Conservation (phyloP, 352 stramenopile genomes). For the Pythium utonaiense region DNA sequence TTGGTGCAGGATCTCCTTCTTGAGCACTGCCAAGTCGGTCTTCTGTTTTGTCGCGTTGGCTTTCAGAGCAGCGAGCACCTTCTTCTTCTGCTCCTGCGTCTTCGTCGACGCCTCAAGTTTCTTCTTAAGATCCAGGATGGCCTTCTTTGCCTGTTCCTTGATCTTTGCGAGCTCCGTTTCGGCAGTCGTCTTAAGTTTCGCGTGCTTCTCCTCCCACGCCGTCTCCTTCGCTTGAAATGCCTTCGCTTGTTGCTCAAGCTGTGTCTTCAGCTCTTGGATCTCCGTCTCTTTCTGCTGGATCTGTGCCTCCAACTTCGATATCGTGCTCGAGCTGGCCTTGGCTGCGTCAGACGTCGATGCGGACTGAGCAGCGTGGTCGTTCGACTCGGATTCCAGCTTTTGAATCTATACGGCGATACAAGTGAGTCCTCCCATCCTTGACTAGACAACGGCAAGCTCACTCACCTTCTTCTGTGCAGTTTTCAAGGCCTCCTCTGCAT, state of each 20-base stretch:
- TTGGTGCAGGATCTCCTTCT: conserved; percentile 45
- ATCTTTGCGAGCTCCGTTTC: conserved; percentile 78
- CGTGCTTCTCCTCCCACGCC: conserved; percentile 58
- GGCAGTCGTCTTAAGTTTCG: conserved; percentile 73
- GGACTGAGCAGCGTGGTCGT: conserved; percentile 22
- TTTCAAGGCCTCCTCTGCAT: conserved; percentile 16
- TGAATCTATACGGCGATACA: conserved; percentile 37
- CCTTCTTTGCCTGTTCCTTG: conserved; percentile 86
- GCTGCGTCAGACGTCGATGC: conserved; percentile 35
- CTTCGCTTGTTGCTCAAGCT: conserved; percentile 57
- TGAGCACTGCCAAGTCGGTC: conserved; percentile 42
- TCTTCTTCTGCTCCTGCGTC: conserved; percentile 52
- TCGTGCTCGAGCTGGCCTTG: conserved; percentile 21
- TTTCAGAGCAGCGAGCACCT: conserved; percentile 35
- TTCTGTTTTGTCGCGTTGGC: conserved; percentile 57
- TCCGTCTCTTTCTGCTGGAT: conserved; percentile 39
- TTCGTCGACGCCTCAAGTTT: conserved; percentile 63
- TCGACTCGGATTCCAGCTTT: conserved; percentile 52
- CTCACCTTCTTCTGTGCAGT: conserved; percentile 51
- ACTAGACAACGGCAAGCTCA: not conserved
- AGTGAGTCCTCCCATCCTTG: not conserved
- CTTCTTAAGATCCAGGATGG: conserved; percentile 80
- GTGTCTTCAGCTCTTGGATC: conserved; percentile 29
- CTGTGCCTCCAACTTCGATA: conserved; percentile 40
- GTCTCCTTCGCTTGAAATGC: conserved; percentile 41